Evolutionary conservation across 2,329 filamentous ascomycete species (phyloP).

Genomic region (Colletotrichum chrysophilum): DNA sequence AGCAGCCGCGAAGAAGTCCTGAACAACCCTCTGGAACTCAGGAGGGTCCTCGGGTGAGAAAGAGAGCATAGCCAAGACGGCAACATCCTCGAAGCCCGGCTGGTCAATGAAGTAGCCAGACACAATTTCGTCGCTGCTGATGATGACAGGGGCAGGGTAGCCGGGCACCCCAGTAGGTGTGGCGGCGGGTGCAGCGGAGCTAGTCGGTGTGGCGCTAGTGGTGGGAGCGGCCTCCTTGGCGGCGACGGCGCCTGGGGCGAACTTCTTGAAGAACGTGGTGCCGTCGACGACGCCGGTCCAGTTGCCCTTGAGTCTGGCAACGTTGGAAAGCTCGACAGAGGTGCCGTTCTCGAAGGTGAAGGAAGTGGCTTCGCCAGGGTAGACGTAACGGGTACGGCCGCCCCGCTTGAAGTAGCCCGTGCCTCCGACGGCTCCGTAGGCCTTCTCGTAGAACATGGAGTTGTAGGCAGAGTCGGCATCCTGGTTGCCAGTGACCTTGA

Average conservation of each 20-base stretch:
- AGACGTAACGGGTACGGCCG: constrained; percentile 30
- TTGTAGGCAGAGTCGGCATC: constrained; percentile 39
- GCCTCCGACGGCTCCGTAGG: constrained; percentile 16
- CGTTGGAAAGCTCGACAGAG: constrained; percentile 29
- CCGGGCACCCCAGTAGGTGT: not conserved
- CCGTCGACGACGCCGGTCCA: constrained; percentile 35
- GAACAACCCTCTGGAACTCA: constrained; percentile 39
- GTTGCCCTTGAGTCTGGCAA: constrained; percentile 31
- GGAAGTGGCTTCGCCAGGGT: constrained; percentile 34
- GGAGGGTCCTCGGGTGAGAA: constrained; percentile 29
- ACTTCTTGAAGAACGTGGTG: constrained; percentile 34
- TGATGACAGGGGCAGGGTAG: constrained; percentile 34
- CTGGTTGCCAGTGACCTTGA: constrained; percentile 22
- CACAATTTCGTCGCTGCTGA: constrained; percentile 27
- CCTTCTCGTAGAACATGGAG: constrained; percentile 38
- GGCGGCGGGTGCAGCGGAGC: not conserved
- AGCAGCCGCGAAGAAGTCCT: constrained; percentile 37
- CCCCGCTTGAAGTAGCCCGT: constrained; percentile 32
- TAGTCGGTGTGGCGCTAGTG: not conserved
- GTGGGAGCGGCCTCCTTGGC: not conserved
- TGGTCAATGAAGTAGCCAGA: constrained; percentile 38
- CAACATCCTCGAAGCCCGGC: constrained; percentile 35
- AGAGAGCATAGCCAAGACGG: constrained; percentile 29
- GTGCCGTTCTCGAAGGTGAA: constrained; percentile 42
- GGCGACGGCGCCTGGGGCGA: constrained; percentile 25